A percentile compares a stretch with the other conserved stretches of the same genome.
Evolutionary conservation across 768 basidiomycete genomes (phyloP).

Genomic region (Pleurotus tuber-regium): DNA sequence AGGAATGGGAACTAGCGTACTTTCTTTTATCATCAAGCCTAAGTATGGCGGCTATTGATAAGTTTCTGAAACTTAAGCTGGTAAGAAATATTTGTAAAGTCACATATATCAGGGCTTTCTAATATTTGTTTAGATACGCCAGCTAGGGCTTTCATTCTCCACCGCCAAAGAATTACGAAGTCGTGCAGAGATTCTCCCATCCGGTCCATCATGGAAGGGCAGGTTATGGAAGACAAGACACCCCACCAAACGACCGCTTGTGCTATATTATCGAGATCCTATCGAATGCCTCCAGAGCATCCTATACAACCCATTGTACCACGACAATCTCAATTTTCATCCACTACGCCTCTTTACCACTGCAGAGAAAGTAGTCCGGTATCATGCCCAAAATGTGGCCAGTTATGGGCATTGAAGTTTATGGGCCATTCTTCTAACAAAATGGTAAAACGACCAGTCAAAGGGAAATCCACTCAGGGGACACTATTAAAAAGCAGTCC

Average conservation of each 20-base stretch:
- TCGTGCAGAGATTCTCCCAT: constrained; percentile 24
- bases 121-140: constrained; percentile 14
- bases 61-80: constrained; percentile 24
- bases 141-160: constrained; percentile 21
- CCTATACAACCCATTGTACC: constrained; percentile 21
- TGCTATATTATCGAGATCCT: constrained; percentile 26
- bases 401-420: too few relatives aligned
- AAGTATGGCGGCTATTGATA: constrained; percentile 25
- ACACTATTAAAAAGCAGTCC: too few relatives aligned
- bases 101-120: background rate
- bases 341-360: constrained; percentile 15
- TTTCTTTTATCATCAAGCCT: constrained; percentile 26
- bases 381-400: too few relatives aligned
- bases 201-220: constrained; percentile 24
- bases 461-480: too few relatives aligned
- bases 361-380: constrained; percentile 10
- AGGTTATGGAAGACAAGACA: constrained; percentile 10
- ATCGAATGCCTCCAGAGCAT: constrained; percentile 27
- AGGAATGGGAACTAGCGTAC: constrained; percentile 30
- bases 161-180: constrained; percentile 24
- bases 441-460: too few relatives aligned
- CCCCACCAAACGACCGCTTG: constrained; percentile 22
- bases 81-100: constrained; percentile 16
- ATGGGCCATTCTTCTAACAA: too few relatives aligned
- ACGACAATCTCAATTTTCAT: background rate